A percentile compares a stretch with the other conserved stretches of the same genome.
Conservation (phyloP, 768 basidiomycete genomes). For the Naganishia kalamii region DNA sequence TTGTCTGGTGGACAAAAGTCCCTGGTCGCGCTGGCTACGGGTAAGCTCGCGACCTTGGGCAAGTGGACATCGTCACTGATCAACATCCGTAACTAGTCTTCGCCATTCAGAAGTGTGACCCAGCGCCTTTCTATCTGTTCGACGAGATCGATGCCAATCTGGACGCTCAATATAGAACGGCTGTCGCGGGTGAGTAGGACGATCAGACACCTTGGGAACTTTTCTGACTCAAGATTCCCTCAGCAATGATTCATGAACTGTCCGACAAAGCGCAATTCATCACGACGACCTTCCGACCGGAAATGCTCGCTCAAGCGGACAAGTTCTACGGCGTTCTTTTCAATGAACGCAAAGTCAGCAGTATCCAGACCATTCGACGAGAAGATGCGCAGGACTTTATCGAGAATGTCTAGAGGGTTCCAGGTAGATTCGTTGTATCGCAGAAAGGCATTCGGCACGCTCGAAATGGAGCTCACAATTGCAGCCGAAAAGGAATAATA, state of each 20-base stretch:
- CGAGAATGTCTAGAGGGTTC: constrained; percentile 48
- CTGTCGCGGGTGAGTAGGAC: constrained; percentile 71
- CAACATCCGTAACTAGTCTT: constrained; percentile 58
- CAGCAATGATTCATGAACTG: constrained; percentile 90
- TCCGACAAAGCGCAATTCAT: constrained; percentile 88
- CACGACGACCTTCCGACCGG: constrained; percentile 94
- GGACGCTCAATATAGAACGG: constrained; percentile 94
- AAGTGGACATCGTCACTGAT: neutral
- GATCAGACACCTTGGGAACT: neutral
- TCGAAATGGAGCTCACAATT: too few relatives aligned
- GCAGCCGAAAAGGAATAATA: too few relatives aligned
- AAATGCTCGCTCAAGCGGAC: constrained; percentile 91
- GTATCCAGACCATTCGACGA: constrained; percentile 74
- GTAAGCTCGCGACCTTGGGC: constrained; percentile 48
- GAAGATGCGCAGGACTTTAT: constrained; percentile 93
- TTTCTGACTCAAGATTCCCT: neutral
- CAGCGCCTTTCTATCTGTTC: constrained; percentile 98
- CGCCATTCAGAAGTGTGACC: constrained; percentile 98
- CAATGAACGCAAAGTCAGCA: constrained; percentile 90
- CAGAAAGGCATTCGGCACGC: too few relatives aligned
- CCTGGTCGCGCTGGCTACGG: constrained; percentile 87
- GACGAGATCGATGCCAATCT: constrained; percentile 99
- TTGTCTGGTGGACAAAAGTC: constrained; percentile 96
- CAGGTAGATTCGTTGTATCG: neutral
- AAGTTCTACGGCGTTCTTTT: constrained; percentile 97